Percentiles rank a stretch among this genome's conserved stretches.
These are phyloP conservation scores for Colletotrichum cordylinicola DNA, from an alignment of 2,329 filamentous ascomycete genomes.

Conservation along the genomic window DNA sequence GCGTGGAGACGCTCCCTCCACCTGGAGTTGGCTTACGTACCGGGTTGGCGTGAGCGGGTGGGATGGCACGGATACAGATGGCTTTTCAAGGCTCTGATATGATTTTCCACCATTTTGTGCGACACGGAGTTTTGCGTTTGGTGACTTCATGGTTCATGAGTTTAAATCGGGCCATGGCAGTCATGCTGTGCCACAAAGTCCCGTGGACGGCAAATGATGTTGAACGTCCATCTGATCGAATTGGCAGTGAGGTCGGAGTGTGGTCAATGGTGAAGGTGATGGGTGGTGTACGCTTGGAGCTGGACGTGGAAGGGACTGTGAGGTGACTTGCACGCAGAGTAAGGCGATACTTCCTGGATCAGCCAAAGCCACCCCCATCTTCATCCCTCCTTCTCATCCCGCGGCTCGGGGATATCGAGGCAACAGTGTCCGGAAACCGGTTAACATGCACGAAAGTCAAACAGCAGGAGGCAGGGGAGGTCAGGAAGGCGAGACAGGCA, in stretches of 20 bases:
- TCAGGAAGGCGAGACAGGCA: background rate
- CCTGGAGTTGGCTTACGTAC: background rate
- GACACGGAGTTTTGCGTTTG: background rate
- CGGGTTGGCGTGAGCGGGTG: background rate
- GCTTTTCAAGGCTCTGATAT: background rate
- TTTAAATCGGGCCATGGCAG: background rate
- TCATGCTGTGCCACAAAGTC: background rate
- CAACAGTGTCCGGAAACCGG: background rate
- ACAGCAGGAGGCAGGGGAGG: background rate
- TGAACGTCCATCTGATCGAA: background rate
- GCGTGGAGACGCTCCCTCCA: slow-evolving; percentile 12
- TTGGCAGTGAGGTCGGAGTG: background rate
- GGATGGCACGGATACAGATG: background rate
- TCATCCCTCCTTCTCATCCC: background rate
- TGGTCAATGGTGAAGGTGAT: background rate
- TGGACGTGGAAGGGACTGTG: background rate
- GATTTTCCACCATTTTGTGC: background rate
- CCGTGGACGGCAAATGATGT: background rate
- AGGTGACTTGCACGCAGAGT: background rate
- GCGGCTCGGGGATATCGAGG: background rate
- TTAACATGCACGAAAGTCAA: background rate
- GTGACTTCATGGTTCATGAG: background rate
- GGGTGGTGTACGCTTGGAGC: background rate
- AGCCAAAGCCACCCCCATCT: background rate
- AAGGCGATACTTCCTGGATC: background rate